phyloP scores from a whole-genome alignment of 2,329 filamentous ascomycete genomes.

The Fusarium miscanthi region DNA sequence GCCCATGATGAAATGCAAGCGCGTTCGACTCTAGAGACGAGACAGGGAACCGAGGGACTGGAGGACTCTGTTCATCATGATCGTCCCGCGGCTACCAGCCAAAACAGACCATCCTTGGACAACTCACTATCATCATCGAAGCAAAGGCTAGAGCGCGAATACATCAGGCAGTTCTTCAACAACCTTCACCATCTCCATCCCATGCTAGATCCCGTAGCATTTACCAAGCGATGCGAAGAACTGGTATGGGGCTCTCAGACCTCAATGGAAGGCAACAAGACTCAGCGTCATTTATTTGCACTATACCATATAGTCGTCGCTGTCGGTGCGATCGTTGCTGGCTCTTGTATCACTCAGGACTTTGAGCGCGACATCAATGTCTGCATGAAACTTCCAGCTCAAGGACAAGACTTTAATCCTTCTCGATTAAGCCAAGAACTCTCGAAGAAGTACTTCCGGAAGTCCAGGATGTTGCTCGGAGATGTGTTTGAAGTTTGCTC shows the following conservation, averaged over 20 bases:
- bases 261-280: background rate
- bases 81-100: fast-evolving
- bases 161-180: slow-evolving; percentile 1
- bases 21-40: background rate
- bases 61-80: background rate
- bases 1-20: background rate
- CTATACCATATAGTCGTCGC: background rate
- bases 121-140: background rate
- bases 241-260: background rate
- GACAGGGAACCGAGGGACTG: fast-evolving
- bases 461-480: background rate
- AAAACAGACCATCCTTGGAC: background rate
- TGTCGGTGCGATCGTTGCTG: background rate
- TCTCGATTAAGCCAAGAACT: background rate
- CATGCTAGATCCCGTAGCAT: background rate
- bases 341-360: background rate
- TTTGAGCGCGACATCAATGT: background rate
- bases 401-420: background rate
- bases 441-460: background rate
- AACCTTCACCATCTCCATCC: slow-evolving; percentile 3
- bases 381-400: background rate
- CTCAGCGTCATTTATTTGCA: background rate
- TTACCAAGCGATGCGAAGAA: background rate
- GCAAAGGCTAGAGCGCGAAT: background rate
- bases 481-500: background rate